A percentile compares a stretch with the other conserved stretches of the same genome.
Evolutionary conservation across 345 rosid species (phyloP).

Genomic region (Eucalyptus tenuipes): DNA sequence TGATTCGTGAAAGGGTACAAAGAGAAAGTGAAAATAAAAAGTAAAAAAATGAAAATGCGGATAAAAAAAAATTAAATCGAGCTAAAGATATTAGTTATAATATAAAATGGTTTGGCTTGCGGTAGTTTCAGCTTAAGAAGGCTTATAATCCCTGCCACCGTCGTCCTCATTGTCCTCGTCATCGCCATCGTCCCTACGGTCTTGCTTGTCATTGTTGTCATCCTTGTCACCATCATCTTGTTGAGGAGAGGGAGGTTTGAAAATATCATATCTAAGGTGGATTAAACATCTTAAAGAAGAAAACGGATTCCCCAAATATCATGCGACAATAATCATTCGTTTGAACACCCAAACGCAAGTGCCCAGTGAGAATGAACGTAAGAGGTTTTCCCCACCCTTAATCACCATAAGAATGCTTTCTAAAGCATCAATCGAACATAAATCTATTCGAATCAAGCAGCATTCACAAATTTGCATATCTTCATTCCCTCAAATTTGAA

Average conservation of each 20-base stretch:
- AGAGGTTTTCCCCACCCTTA: not conserved
- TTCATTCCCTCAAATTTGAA: not conserved
- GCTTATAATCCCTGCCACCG: not conserved
- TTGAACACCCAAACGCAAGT: not conserved
- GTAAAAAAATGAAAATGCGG: too few relatives aligned
- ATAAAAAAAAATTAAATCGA: too few relatives aligned
- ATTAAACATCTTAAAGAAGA: not conserved
- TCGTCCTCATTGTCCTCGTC: conserved; percentile 29
- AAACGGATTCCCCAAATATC: not conserved
- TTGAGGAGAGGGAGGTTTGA: not conserved
- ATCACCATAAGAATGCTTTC: not conserved
- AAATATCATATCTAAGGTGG: too few relatives aligned
- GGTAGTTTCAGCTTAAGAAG: too few relatives aligned
- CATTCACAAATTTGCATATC: not conserved
- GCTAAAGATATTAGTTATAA: too few relatives aligned
- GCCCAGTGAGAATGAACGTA: not conserved
- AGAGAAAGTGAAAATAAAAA: too few relatives aligned
- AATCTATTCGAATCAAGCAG: not conserved
- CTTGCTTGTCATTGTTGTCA: conserved; percentile 18
- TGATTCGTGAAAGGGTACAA: too few relatives aligned
- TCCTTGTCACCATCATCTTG: not conserved
- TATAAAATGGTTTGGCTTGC: too few relatives aligned
- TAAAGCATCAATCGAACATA: too few relatives aligned
- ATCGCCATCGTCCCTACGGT: conserved; percentile 15
- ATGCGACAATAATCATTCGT: not conserved